Evolutionary conservation across 2,329 filamentous ascomycete genomes (phyloP).

Genomic region (Diaporthe helianthi): DNA sequence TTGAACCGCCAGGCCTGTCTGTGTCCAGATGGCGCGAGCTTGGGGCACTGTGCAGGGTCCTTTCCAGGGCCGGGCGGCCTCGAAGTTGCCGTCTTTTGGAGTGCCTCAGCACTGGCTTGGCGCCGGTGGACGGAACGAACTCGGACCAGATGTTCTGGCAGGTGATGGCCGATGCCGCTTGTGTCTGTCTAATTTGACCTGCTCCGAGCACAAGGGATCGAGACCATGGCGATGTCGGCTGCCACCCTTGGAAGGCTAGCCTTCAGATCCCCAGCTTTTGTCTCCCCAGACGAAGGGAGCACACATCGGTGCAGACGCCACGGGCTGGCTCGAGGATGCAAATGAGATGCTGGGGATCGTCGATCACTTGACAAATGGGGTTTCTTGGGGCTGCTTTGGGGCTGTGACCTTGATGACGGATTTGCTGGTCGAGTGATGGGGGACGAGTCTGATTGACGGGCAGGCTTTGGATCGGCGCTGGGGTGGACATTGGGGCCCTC

Average conservation of each 20-base stretch:
- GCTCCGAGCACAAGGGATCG: neutral
- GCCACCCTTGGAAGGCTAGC: constrained; percentile 4
- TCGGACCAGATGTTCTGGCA: neutral
- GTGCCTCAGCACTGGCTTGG: neutral
- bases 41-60: neutral
- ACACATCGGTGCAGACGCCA: constrained; percentile 19
- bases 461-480: constrained; percentile 2
- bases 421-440: neutral
- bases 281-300: constrained; percentile 19
- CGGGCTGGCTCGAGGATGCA: constrained; percentile 14
- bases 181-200: constrained; percentile 11
- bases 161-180: neutral
- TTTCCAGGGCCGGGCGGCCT: neutral
- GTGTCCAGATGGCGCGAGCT: neutral
- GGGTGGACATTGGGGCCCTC: constrained; percentile 16
- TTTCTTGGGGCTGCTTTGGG: neutral
- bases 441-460: neutral
- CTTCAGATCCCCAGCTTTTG: constrained; percentile 14
- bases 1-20: neutral
- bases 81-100: no score
- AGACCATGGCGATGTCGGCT: neutral
- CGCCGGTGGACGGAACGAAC: neutral
- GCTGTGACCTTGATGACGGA: constrained; percentile 4
- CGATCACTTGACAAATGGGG: constrained; percentile 19
- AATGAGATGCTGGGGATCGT: constrained; percentile 18